Base-by-base conservation (phyloP, 345 rosid genomes). In the Zanthoxylum bungeanum region DNA sequence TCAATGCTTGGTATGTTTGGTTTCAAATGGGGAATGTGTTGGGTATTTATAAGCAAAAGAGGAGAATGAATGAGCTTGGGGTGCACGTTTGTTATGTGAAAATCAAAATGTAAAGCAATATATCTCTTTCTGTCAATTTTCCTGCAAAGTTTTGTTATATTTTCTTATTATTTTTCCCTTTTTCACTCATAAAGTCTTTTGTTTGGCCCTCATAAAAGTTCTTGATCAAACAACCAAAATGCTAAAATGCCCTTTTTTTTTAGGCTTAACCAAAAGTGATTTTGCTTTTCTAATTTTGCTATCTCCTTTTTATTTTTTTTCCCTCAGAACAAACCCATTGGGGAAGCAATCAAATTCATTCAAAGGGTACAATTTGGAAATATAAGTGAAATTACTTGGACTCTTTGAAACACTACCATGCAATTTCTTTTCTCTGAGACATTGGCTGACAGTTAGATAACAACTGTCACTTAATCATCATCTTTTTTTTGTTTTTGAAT, bases 41-140 rank as follows among this genome's bases (percentile, higher is more conserved):
- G 65, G 17, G 49, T 64, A 72, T 47, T 63, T 33, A 69, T n/a
- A 58, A 50, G 28, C n/a, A 49, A 44, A 58, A 5, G 14, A 27
- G 44, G 60, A 68, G 58, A 42, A 67, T 82, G 58, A 42, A 67
- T 82, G 73, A 77, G 55, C 86, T 84, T 84, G 27, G 75, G 70
- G 65, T 28, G 70, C 86, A 84, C 84, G 86, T 77, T 83, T 81
- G 36, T 64, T 27, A 25, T 74, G 78, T 47, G 87, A 81, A 84
- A 77, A 80, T 67, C 81, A 70, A 85, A 75, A 76, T 63, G 75
- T 82, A 74, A 83, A 84, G 82, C 77, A n/a, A 72, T 72, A 60
- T 50, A 62, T 60, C 60, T 28, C 68, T 64, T 70, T 63, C 81
- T 68, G 67, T 71, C 73, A 64, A 8, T 58, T 79, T 76, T 60